Base-by-base conservation (phyloP, 2,329 filamentous ascomycete species). In the Trichoderma simmonsii region DNA sequence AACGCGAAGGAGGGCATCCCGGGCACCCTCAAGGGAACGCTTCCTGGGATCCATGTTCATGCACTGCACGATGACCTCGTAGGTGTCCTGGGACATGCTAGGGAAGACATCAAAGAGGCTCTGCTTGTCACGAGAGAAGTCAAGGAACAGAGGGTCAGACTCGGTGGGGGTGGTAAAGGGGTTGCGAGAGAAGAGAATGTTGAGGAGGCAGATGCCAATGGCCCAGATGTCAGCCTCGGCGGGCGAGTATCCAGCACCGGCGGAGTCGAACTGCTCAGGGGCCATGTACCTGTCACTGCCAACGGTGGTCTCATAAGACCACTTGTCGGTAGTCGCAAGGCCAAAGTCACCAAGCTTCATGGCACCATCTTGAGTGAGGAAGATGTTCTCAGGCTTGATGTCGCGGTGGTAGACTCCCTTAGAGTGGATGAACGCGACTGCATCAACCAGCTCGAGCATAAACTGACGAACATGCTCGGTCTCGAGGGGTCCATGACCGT, bases 371-470 rank as follows among this genome's bases (percentile, higher is more conserved):
- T 95, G 89, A 72, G 91, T 93, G 75, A 99, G 87, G 82, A 99
- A 98, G 82, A 99, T 97, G 86, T 99, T 99, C 87, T 99, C 96
- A 0, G 96, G 96, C 85, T 99, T 99, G 89, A 99, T 98, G 82
- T 99, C 96, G 73, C 96, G 93, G 80, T 99, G 96, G 81, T 94
- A 98, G 79, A 98, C 89, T 75, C 94, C 95, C 81, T 95, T 95
- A 74, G 89, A 88, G 82, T 99, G 96, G 83, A 97, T 94, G 82
- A 94, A 95, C 74, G 93, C 91, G 64, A 99, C 92, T 65, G 95
- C 93, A 80, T 93, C 91, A 68, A 99, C 89, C 39, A 99, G 89
- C 83, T 99, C 91, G 73, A 98, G 86, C 96, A 99, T 98, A 85
- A 98, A 98, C 75, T 93, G 93, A 75, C 96, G 93, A 73, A 99